Evolutionary conservation across 257 asterid species (phyloP).

Genomic region (Perilla frutescens): DNA sequence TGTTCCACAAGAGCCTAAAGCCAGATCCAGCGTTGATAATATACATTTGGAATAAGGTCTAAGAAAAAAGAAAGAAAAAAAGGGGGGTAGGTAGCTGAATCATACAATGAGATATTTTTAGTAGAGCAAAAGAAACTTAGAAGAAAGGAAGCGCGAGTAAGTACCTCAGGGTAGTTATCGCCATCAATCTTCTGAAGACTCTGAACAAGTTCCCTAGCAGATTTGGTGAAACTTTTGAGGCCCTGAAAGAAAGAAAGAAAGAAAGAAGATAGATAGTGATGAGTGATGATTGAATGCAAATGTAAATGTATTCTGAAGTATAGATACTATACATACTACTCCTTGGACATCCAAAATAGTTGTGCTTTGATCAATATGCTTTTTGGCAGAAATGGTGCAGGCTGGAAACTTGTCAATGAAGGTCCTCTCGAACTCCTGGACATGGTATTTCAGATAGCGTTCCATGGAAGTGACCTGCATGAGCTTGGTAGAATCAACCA

Average conservation of each 20-base stretch:
- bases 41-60: constrained; percentile 92
- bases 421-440: constrained; percentile 94
- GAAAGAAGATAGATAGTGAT: too few species aligned
- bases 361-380: constrained; percentile 93
- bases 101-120: background rate
- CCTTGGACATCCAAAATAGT: constrained; percentile 98
- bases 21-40: constrained; percentile 98
- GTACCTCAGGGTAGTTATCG: constrained; percentile 95
- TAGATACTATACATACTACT: constrained; percentile 57
- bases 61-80: background rate
- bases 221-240: constrained; percentile 77
- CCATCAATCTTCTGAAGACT: constrained; percentile 91
- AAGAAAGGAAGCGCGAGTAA: background rate
- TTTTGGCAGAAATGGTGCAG: constrained; percentile 85
- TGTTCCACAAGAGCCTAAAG: constrained; percentile 96
- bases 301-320: too few species aligned
- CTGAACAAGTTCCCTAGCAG: constrained; percentile 91
- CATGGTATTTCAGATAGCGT: constrained; percentile 84
- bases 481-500: constrained; percentile 85
- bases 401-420: constrained; percentile 86
- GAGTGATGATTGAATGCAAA: too few species aligned
- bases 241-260: constrained; percentile 57
- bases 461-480: constrained; percentile 89
- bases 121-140: background rate
- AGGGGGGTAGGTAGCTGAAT: too few species aligned